Base-by-base conservation (phyloP, 345 rosid species). In the Linum trigynum region DNA sequence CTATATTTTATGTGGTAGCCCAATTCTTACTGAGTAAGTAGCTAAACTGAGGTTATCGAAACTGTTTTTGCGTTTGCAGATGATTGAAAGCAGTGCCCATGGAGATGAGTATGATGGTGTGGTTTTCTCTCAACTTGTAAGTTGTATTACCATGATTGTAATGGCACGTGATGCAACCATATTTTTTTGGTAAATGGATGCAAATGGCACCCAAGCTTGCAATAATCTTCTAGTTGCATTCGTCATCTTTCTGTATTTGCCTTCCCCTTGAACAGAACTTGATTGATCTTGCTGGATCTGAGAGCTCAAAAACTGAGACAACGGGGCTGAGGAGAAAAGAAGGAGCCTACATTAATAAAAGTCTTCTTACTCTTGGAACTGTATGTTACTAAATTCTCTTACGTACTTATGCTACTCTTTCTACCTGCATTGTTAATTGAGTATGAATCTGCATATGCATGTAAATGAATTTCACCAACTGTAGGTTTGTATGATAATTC, bases 21-120 rank as follows among this genome's bases (percentile, higher is more conserved):
- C 32, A 23, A 23, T 23, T 23, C 32, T 23, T 23, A 23, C 32
- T 23, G 32, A 23, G 32, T 23, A 23, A 23, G 32, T 23, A 23
- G 32, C 32, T 23, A 23, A 23, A 23, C 32, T 23, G 32, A 23
- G 32, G 32, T 23, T 23, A 23, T 23, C 32, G 53, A 48, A 48
- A 48, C 3, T 3, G 14, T 48, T 45, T 48, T 10, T 69, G 53
- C 67, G 62, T 72, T 79, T 80, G 85, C 89, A 95, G 99, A 95
- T 91, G 98, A 88, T 95, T 72, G 99, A 95, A 79, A 95, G 98
- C 76, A 89, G 98, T 76, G 91, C 78, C 55, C 86, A 67, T 62
- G 98, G 90, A n/a, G 99, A 95, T 71, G 97, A 91, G 71, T 95
- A 95, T 68, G 99, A 95, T 71, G 98, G 99, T 79, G 99, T 91